These are phyloP conservation scores for Cochlearia excelsa DNA, from an alignment of 345 rosid species.

Conservation along the genomic window DNA sequence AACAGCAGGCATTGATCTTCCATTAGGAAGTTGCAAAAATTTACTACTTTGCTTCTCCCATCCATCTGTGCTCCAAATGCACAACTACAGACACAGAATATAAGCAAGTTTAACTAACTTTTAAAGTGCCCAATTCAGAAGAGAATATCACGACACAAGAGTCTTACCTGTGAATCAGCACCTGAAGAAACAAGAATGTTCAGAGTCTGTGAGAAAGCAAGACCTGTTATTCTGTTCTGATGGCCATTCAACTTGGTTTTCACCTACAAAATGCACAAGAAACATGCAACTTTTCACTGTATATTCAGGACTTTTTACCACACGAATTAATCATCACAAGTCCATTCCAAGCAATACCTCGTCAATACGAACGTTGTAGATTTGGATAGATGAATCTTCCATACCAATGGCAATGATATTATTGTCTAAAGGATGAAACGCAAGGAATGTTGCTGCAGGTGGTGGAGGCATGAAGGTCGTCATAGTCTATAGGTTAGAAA, in stretches of 20 bases:
- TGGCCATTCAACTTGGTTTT: slow-evolving; percentile 72
- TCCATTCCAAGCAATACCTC: slow-evolving; percentile 47
- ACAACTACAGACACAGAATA: slow-evolving; percentile 41
- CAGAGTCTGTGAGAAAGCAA: slow-evolving; percentile 67
- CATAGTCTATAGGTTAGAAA: slow-evolving; percentile 51
- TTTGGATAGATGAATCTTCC: slow-evolving; percentile 75
- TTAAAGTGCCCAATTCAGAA: neutral
- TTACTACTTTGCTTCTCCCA: slow-evolving; percentile 70
- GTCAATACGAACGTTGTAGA: slow-evolving; percentile 57
- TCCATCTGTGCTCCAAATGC: slow-evolving; percentile 77
- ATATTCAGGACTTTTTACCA: slow-evolving; percentile 2
- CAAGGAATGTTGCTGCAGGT: slow-evolving; percentile 79
- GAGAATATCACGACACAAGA: neutral
- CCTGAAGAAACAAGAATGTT: slow-evolving; percentile 87
- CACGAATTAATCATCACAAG: neutral
- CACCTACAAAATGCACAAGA: slow-evolving; percentile 43
- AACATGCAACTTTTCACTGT: slow-evolving; percentile 6
- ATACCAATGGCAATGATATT: slow-evolving; percentile 78
- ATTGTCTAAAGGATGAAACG: slow-evolving; percentile 73
- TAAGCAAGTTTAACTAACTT: neutral
- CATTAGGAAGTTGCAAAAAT: slow-evolving; percentile 49
- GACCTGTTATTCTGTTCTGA: slow-evolving; percentile 84
- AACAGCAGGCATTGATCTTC: slow-evolving; percentile 46
- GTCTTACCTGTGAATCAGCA: slow-evolving; percentile 39
- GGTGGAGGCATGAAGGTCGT: slow-evolving; percentile 82